phyloP scores from a whole-genome alignment of 768 basidiomycete genomes.

The Lactarius evosmus region DNA sequence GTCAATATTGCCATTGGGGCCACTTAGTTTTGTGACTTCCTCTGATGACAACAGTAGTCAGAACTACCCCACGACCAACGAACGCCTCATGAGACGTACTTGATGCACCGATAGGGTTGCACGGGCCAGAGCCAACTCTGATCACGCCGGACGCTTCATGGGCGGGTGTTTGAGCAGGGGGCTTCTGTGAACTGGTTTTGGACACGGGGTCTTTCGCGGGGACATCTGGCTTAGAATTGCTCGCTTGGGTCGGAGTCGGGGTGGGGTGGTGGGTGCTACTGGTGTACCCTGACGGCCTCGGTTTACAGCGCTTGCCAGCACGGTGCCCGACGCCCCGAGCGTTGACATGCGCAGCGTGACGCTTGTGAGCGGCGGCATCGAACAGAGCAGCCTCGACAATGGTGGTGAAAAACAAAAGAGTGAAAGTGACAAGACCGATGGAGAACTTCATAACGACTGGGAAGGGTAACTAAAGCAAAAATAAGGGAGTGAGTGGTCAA shows the following conservation, averaged over 20 bases:
- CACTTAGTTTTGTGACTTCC: conserved; percentile 46
- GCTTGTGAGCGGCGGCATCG: not conserved
- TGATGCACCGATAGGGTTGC: conserved; percentile 14
- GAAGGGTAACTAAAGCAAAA: conserved; percentile 1
- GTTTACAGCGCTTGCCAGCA: not conserved
- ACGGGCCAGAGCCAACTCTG: not conserved
- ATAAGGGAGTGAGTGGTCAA: not conserved
- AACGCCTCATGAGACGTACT: conserved; percentile 3
- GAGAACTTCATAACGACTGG: conserved; percentile 18
- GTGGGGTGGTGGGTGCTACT: not conserved
- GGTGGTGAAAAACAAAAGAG: conserved; percentile 9
- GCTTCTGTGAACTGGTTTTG: not conserved
- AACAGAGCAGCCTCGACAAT: conserved; percentile 8
- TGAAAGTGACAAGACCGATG: conserved; percentile 8
- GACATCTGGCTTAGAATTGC: not conserved
- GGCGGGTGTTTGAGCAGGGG: not conserved
- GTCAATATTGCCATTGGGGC: conserved; percentile 68
- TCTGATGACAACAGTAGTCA: conserved; percentile 35
- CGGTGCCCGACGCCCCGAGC: not conserved
- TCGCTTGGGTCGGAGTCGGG: not conserved
- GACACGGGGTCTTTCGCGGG: not conserved
- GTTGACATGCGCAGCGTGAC: not conserved
- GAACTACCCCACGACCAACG: conserved; percentile 6
- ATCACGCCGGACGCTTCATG: not conserved
- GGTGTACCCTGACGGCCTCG: not conserved